Evolutionary conservation across 176 grass and related monocot genomes (phyloP).

Genomic region (Avena atlantica): DNA sequence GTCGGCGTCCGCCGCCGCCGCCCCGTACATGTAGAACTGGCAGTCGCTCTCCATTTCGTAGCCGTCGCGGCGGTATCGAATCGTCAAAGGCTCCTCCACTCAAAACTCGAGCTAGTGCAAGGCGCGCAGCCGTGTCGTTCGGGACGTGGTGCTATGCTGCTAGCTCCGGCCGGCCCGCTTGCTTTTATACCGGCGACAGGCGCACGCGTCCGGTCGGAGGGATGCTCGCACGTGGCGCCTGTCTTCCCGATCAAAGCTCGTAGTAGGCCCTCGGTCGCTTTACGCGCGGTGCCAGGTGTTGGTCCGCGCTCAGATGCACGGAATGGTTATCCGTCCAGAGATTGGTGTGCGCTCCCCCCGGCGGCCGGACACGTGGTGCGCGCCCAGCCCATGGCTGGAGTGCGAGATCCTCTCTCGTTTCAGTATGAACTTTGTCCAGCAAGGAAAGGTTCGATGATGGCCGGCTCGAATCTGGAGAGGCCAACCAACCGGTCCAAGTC

Average conservation of each 20-base stretch:
- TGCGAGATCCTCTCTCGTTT: neutral
- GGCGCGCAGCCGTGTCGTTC: neutral
- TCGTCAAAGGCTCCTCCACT: neutral
- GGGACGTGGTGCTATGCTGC: neutral
- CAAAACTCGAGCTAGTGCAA: neutral
- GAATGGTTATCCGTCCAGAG: conserved; percentile 43
- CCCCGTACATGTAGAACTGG: conserved; percentile 17
- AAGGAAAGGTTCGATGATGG: neutral
- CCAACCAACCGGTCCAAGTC: neutral
- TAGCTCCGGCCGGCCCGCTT: neutral
- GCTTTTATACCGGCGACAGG: conserved; percentile 34
- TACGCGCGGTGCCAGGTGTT: conserved; percentile 32
- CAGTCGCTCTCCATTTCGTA: conserved; percentile 41
- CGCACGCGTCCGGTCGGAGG: neutral
- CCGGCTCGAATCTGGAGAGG: neutral
- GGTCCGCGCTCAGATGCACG: neutral
- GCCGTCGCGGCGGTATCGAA: neutral
- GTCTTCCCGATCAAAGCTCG: neutral
- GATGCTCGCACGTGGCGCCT: conserved; percentile 26
- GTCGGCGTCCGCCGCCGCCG: conserved; percentile 13
- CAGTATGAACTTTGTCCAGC: neutral
- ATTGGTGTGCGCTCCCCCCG: neutral
- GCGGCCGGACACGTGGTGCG: conserved; percentile 43
- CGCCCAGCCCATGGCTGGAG: neutral
- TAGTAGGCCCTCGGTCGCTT: neutral